These are phyloP conservation scores for cucumber (Cucumis sativus) DNA, from an alignment of 306 rosid genomes.

Conservation along the genomic window DNA sequence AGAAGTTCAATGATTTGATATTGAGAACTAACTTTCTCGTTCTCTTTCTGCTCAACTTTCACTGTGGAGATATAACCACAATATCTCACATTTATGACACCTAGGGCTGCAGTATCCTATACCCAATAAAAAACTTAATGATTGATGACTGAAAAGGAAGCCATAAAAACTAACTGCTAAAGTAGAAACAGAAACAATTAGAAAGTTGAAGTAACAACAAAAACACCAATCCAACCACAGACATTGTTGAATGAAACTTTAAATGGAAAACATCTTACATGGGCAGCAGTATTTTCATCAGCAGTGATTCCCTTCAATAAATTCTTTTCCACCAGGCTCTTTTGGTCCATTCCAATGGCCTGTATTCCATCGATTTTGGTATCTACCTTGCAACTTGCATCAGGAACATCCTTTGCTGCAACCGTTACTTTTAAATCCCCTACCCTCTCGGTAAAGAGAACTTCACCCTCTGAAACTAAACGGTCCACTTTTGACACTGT, in stretches of 20 bases:
- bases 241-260: conserved; percentile 11
- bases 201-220: not conserved
- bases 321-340: conserved; percentile 61
- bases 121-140: conserved; percentile 13
- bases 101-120: conserved; percentile 79
- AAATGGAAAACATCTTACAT: conserved; percentile 39
- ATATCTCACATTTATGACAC: conserved; percentile 68
- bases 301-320: conserved; percentile 93
- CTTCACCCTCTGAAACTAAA: conserved; percentile 27
- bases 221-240: not conserved
- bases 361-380: conserved; percentile 85
- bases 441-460: conserved; percentile 37
- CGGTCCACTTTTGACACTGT: conserved; percentile 19
- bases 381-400: conserved; percentile 74
- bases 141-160: conserved; percentile 12
- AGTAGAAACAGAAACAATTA: conserved; percentile 3
- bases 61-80: conserved; percentile 70
- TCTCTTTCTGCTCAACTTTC: conserved; percentile 54
- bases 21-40: conserved; percentile 27
- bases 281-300: conserved; percentile 96
- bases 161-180: not conserved
- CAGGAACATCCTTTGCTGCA: conserved; percentile 48
- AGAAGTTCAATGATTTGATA: conserved; percentile 47
- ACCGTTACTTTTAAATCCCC: conserved; percentile 76
- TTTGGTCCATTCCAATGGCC: conserved; percentile 50